Conservation (phyloP, 148 eudicot species). For the Rhododendron kiyosumense region DNA sequence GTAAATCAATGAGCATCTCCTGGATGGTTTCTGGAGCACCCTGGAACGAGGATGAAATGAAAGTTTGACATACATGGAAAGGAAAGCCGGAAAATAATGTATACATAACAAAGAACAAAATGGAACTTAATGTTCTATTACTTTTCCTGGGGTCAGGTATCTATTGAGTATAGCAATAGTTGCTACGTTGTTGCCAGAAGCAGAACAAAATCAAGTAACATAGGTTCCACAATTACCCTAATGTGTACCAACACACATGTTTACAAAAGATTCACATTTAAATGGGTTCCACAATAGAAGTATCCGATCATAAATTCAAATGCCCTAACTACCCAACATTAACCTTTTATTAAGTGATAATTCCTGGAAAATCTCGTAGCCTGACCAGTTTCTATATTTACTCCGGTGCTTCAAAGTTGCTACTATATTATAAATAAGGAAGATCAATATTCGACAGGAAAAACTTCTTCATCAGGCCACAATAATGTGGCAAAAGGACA, state of each 20-base stretch:
- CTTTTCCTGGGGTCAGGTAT: neutral
- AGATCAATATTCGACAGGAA: neutral
- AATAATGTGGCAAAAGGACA: neutral
- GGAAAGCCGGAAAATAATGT: neutral
- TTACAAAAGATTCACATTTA: neutral
- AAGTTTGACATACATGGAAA: neutral
- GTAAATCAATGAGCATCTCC: constrained; percentile 70
- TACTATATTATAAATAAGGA: neutral
- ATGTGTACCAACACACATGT: neutral
- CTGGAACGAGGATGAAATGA: constrained; percentile 28
- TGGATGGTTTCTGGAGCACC: constrained; percentile 99
- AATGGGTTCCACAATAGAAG: neutral
- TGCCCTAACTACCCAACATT: neutral
- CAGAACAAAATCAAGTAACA: no score
- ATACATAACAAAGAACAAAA: neutral
- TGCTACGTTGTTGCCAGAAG: neutral
- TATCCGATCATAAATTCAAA: neutral
- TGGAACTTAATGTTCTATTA: neutral
- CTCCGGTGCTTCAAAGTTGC: neutral
- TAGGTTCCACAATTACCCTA: neutral
- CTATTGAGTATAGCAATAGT: neutral
- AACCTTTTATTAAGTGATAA: neutral
- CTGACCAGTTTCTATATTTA: neutral
- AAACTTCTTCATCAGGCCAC: neutral
- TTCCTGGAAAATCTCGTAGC: neutral